Evolutionary conservation across 306 rosid genomes (phyloP), one percentile per base, ranked within the genome.

Genomic region (Rubus parviflorus): DNA sequence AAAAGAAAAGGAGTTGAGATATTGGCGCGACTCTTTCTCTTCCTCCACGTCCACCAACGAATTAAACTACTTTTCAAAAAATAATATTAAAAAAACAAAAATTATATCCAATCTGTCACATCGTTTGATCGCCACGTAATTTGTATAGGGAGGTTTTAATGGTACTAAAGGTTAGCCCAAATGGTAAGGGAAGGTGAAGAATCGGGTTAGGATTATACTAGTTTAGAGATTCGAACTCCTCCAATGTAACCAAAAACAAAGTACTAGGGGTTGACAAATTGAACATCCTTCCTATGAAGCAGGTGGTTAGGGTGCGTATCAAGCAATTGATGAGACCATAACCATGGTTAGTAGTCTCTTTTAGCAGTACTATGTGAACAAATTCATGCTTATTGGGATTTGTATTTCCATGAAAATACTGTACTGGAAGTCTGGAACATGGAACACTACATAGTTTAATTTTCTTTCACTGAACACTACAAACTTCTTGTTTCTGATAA

Each of bases 1-100:
- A 49, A 78, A 75, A 66, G 71, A 81, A 62, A 77, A 69, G 81
- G 73, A 77, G 45, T 13, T 65, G 88, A 88, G 92, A 82, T 69
- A 83, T 86, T 91, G 92, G 89, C 92, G 92, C 92, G 83, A 83
- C 82, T 83, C 83, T 80, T 69, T 7, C 72, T 66, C 82, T 69
- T 70, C 77, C 51, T 84, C 87, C 89, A 86, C 87, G 80, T 78
- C 74, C 51, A 30, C 49, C 51, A 19, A 75, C 67, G 30, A 67
- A 75, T 16, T 70, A 42, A 81, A 77, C 56, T 11, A 41, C 75
- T 17, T 71, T 30, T 43, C 77, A 76, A 82, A 65, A 14, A 14
- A 14, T n/a, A 3, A 20, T 22, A 3, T 30, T 30, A 30, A 30
- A 30, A 30, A 30, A 30, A 1, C 1, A 30, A 30, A 13, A 7